Conservation (phyloP, 1,284 basidiomycete species). For the Violaceomyces palustris region DNA sequence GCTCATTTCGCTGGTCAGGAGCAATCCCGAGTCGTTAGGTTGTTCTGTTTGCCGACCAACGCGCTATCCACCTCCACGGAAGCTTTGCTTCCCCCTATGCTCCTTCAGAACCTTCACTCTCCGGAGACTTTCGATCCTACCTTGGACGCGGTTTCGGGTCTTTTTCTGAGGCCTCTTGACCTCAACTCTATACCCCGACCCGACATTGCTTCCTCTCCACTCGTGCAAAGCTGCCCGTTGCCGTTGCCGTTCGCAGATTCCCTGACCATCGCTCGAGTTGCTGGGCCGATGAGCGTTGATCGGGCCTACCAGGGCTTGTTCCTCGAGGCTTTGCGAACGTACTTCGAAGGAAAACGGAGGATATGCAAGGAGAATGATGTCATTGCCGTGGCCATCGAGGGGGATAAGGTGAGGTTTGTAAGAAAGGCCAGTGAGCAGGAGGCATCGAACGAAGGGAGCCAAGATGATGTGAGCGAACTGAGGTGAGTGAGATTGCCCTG, state of each 20-base stretch:
- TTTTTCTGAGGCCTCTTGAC: conserved; percentile 8
- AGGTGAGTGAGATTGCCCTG: conserved; percentile 1
- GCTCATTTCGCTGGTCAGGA: too few relatives aligned
- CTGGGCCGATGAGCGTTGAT: conserved; percentile 72
- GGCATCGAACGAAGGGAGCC: conserved; percentile 37
- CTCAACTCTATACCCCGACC: conserved; percentile 1
- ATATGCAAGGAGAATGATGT: conserved; percentile 77
- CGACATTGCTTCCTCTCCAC: too few relatives aligned
- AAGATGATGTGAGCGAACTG: conserved; percentile 47
- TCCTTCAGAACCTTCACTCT: conserved; percentile 36
- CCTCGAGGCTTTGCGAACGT: conserved; percentile 64
- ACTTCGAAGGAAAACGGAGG: conserved; percentile 63
- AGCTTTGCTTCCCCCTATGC: conserved; percentile 30
- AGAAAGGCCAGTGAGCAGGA: conserved; percentile 25
- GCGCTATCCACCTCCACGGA: too few relatives aligned
- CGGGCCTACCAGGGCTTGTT: conserved; percentile 69
- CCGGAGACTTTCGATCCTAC: conserved; percentile 11
- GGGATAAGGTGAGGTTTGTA: conserved; percentile 52
- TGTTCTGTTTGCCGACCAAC: too few relatives aligned
- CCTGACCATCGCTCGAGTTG: conserved; percentile 74
- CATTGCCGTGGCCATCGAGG: conserved; percentile 67
- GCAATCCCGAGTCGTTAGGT: too few relatives aligned
- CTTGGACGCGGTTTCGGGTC: conserved; percentile 5
- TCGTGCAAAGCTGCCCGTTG: conserved; percentile 27
- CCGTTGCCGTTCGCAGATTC: conserved; percentile 45